Conservation (phyloP, 495 filamentous ascomycete species). For the Neurospora sp. region DNA sequence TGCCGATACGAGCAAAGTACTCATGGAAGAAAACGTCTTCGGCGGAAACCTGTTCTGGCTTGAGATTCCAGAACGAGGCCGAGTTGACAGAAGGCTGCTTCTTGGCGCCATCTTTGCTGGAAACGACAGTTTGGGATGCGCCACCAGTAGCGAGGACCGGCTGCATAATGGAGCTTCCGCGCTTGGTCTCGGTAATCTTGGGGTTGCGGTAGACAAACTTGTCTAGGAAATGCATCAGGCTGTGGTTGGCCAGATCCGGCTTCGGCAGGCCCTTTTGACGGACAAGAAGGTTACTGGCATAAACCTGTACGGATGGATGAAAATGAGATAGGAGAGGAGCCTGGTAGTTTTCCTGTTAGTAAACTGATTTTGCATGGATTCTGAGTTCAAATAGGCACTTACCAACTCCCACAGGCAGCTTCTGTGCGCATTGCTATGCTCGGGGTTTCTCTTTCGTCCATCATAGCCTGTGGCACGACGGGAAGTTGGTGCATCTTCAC, state of each 20-base stretch:
- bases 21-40: conserved; percentile 98
- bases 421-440: conserved; percentile 79
- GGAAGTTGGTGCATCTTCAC: conserved; percentile 3
- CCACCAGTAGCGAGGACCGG: conserved; percentile 62
- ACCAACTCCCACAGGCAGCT: conserved; percentile 91
- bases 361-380: not conserved
- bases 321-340: conserved; percentile 73
- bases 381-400: conserved; percentile 17
- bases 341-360: conserved; percentile 17
- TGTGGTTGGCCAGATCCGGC: conserved; percentile 79
- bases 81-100: conserved; percentile 59
- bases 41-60: conserved; percentile 69
- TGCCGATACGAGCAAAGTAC: conserved; percentile 79
- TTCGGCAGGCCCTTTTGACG: conserved; percentile 65
- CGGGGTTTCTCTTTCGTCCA: conserved; percentile 79
- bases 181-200: conserved; percentile 52
- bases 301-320: conserved; percentile 91
- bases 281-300: conserved; percentile 57
- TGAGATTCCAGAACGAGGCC: conserved; percentile 85
- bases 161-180: conserved; percentile 91
- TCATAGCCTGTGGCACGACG: conserved; percentile 48
- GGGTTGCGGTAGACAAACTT: conserved; percentile 92
- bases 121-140: conserved; percentile 54
- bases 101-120: conserved; percentile 38
- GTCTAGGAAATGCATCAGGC: conserved; percentile 88